These are phyloP conservation scores for Ustilaginoidea virens DNA, from an alignment of 2,329 filamentous ascomycete genomes.

Conservation along the genomic window DNA sequence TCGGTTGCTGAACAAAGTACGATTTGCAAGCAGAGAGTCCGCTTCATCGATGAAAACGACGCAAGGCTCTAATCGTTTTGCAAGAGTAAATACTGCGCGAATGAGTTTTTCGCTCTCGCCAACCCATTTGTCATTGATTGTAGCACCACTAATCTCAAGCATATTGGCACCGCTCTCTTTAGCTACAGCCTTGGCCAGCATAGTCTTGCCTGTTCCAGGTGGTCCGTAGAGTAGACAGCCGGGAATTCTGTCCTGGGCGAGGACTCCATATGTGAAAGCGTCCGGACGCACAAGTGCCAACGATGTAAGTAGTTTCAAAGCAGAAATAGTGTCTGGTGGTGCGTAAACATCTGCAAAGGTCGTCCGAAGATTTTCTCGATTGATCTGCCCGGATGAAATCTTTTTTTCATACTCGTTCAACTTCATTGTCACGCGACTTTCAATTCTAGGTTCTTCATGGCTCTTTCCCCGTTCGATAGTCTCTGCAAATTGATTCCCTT, in stretches of 20 bases:
- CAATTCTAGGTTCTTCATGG: constrained; percentile 15
- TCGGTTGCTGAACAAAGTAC: constrained; percentile 49
- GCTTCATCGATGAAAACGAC: constrained; percentile 97
- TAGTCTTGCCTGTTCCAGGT: constrained; percentile 63
- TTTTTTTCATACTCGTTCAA: constrained; percentile 70
- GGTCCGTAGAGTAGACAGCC: constrained; percentile 81
- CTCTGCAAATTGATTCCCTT: constrained; percentile 9
- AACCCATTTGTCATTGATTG: constrained; percentile 92
- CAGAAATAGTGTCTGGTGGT: constrained; percentile 66
- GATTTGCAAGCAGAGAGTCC: constrained; percentile 75
- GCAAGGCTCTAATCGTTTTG: constrained; percentile 79
- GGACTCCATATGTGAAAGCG: constrained; percentile 89
- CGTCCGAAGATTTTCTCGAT: constrained; percentile 66
- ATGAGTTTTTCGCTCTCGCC: constrained; percentile 96
- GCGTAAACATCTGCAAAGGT: constrained; percentile 83
- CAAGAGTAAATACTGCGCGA: constrained; percentile 76
- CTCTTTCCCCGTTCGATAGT: constrained; percentile 11
- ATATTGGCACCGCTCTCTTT: constrained; percentile 53
- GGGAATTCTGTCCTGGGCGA: constrained; percentile 80
- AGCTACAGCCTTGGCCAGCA: constrained; percentile 53
- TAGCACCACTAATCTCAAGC: constrained; percentile 82
- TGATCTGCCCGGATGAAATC: constrained; percentile 66
- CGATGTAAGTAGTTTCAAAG: constrained; percentile 76
- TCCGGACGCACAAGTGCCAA: constrained; percentile 78
- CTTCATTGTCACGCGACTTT: constrained; percentile 18